Conservation (phyloP, 164 flowering plant genomes). For the Cinnamomum chago region DNA sequence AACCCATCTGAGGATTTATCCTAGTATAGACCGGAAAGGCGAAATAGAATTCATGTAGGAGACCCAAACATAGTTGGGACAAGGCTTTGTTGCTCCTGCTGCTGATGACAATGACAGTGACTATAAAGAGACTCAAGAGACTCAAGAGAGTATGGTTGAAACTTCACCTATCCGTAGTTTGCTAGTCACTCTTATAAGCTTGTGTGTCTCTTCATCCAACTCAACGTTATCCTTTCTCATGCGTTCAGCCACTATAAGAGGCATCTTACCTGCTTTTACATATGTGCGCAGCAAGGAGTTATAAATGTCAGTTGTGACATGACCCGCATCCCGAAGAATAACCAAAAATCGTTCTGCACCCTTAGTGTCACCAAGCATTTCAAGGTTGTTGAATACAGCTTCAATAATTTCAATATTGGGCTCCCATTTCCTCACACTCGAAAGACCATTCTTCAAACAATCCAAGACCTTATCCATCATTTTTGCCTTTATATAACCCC, state of each 20-base stretch:
- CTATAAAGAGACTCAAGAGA: neutral
- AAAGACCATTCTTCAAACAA: constrained; percentile 58
- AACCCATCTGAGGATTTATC: no score
- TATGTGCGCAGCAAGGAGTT: constrained; percentile 65
- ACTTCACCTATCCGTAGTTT: constrained; percentile 58
- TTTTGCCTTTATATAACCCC: constrained; percentile 55
- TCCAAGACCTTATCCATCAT: constrained; percentile 46
- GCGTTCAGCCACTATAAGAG: constrained; percentile 72
- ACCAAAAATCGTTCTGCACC: constrained; percentile 59
- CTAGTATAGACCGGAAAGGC: no score
- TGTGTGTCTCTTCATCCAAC: constrained; percentile 57
- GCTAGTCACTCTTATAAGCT: constrained; percentile 59
- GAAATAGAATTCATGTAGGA: no score
- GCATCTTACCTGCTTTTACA: constrained; percentile 78
- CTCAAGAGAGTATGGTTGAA: constrained; percentile 27
- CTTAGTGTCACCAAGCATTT: constrained; percentile 48
- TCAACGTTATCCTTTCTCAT: constrained; percentile 70
- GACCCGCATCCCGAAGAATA: constrained; percentile 55
- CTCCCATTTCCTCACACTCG: constrained; percentile 65
- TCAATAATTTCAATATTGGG: constrained; percentile 40
- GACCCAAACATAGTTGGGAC: no score
- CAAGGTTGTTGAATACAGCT: constrained; percentile 40
- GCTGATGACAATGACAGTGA: neutral
- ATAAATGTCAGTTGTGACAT: constrained; percentile 61
- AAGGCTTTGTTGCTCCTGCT: no score